Base-by-base conservation (phyloP, 2,329 filamentous ascomycete genomes). In the Didymella sp. region DNA sequence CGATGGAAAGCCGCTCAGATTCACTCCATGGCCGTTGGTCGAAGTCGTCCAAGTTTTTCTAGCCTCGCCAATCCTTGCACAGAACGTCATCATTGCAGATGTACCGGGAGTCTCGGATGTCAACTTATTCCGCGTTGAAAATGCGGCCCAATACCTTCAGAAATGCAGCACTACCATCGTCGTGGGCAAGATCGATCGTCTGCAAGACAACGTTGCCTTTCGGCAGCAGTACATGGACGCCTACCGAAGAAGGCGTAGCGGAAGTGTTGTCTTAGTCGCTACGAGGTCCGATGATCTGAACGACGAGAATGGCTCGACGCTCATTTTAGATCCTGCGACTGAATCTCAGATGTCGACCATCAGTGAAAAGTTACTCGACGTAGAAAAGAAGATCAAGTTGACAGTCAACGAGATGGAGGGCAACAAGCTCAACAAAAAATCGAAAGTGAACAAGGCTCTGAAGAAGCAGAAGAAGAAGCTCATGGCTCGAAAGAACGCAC, bases 21-120 rank as follows among this genome's bases (percentile, higher is more conserved):
- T 52, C 48, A 63, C 51, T 1, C 64, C 65, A 11, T 72, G 67
- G 64, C 68, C 68, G 1, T 48, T 73, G 0, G 67, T 73, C 7
- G 53, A 56, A 33, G 25, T 58, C 1, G 52, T 70, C 4, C 50
- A 56, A 46, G 55, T 58, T 4, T 40, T 8, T n/a, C 33, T 67
- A 1, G 38, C 57, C n/a, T 58, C 50, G 1, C 41, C 25, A 1
- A 46, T 68, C 2, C 51, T 67, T 0, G 22, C 47, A 8, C 53
- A 63, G 21, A 54, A 46, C 15, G 46, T 62, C 19, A 54, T 58
- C n/a, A 38, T 69, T 6, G 66, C 60, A 0, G 67, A 71, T 33
- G 27, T 68, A 2, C 63, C 67, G 0, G 66, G 67, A 4, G 43
- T 30, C 4, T 45, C 52, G 1, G 65, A 72, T 8, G 53, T 59